Base-by-base conservation (phyloP, 805 yeast genomes). In the Torulaspora gathmanii region DNA sequence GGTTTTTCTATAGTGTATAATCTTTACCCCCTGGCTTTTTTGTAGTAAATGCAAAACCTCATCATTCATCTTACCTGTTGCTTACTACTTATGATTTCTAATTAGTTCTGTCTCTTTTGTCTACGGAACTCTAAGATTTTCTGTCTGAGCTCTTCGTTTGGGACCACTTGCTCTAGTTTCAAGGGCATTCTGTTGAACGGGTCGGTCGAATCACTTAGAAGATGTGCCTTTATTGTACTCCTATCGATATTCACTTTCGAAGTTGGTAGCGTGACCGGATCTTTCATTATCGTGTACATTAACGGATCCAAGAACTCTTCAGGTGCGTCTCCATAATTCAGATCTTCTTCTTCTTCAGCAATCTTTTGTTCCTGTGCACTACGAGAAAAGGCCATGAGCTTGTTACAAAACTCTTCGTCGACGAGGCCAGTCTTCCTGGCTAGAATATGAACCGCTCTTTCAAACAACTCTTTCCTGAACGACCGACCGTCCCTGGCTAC, bases 271-370 rank as follows among this genome's bases (percentile, higher is more conserved):
- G 77, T 83, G 4, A 93, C 99, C 0, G 99, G 99, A 63, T 93
- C 95, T 55, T 82, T 85, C 99, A 93, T 93, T 39, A 93, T 63
- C 1, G 96, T 86, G 65, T 74, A 93, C 98, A 93, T 91, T 57
- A 93, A 77, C 11, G 99, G 99, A 70, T 93, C 99, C 55, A 93
- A 76, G 61, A 83, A 93, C 64, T 93, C 98, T 62, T 93, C 99
- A 0, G 99, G 99, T 13, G 86, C 77, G 42, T 93, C 99, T 20
- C 95, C 97, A 54, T 87, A 73, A 61, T 88, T 96, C 51, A 79
- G 60, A 52, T 91, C 97, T 60, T 87, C 95, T 50, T 80, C 86
- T 54, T 84, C 95, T 49, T 85, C 91, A 11, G 70, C 70, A 25
- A 71, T 55, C 57, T 79, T 77, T 40, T 79, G 76, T 31, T 65